Conservation (phyloP, 768 basidiomycete genomes). For the Suillus decipiens region DNA sequence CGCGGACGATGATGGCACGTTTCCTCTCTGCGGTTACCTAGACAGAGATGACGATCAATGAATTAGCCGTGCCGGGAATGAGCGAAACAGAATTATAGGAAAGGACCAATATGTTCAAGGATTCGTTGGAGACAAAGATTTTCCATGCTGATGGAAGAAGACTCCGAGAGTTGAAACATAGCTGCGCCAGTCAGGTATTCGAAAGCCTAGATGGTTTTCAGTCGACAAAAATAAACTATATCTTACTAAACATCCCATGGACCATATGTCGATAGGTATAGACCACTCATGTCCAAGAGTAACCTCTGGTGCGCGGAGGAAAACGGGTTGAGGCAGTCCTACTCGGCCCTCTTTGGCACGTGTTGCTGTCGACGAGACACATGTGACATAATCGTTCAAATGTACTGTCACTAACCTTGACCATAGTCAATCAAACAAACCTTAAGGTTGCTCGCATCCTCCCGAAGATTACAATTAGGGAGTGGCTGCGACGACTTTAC, state of each 20-base stretch:
- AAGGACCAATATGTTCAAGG: slow-evolving; percentile 21
- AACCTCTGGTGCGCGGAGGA: slow-evolving; percentile 29
- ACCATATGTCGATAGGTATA: slow-evolving; percentile 29
- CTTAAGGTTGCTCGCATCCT: slow-evolving; percentile 16
- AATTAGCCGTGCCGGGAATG: too few species aligned
- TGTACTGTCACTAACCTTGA: slow-evolving; percentile 14
- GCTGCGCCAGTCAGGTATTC: slow-evolving; percentile 11
- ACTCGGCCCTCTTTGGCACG: not conserved
- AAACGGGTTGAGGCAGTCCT: slow-evolving; percentile 13
- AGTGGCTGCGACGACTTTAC: slow-evolving; percentile 29
- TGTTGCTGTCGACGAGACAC: not conserved
- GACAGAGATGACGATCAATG: too few species aligned
- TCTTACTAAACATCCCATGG: slow-evolving; percentile 29
- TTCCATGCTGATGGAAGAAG: not conserved
- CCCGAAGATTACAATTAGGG: slow-evolving; percentile 19
- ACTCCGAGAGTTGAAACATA: slow-evolving; percentile 7
- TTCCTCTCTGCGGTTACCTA: too few species aligned
- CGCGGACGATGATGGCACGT: too few species aligned
- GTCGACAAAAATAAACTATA: not conserved
- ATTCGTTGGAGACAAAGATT: slow-evolving; percentile 20
- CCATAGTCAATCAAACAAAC: slow-evolving; percentile 26
- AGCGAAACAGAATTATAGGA: too few species aligned
- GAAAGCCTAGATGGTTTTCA: slow-evolving; percentile 9
- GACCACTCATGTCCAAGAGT: slow-evolving; percentile 24
- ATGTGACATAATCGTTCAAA: not conserved